Evolutionary conservation across 805 yeast genomes (phyloP).

Genomic region (Saccharomycopsis schoenii): DNA sequence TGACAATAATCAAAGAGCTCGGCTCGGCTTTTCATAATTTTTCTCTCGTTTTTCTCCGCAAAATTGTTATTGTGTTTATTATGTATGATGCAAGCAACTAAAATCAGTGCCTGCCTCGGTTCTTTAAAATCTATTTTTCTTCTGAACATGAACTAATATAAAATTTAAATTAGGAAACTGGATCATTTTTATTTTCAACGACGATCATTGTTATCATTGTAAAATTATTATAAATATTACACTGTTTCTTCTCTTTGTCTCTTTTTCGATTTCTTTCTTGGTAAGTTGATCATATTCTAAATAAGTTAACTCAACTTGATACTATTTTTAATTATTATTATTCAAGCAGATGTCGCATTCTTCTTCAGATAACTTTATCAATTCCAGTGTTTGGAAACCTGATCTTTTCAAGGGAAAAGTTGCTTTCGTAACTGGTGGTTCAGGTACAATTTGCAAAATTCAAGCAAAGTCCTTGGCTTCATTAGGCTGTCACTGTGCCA

Average conservation of each 20-base stretch:
- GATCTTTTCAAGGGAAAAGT: slow-evolving; percentile 75
- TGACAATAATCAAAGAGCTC: neutral
- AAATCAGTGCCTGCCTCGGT: neutral
- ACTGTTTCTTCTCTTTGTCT: too few species aligned
- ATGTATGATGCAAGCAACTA: neutral
- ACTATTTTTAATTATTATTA: too few species aligned
- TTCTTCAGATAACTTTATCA: slow-evolving; percentile 1
- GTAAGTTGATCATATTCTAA: too few species aligned
- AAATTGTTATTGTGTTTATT: neutral
- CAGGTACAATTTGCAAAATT: slow-evolving; percentile 90
- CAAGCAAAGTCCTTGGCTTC: slow-evolving; percentile 78
- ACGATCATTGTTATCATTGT: too few species aligned
- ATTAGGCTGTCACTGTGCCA: slow-evolving; percentile 81
- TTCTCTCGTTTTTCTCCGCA: neutral
- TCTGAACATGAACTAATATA: neutral
- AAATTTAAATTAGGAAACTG: neutral
- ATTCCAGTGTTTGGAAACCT: slow-evolving; percentile 33
- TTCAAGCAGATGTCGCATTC: neutral
- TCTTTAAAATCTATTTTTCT: neutral
- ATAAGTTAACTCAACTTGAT: too few species aligned
- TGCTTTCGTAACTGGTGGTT: slow-evolving; percentile 89
- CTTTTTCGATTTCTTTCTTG: too few species aligned
- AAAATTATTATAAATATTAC: too few species aligned
- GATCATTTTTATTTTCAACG: neutral
- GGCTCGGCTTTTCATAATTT: neutral